phyloP scores from a whole-genome alignment of 495 filamentous ascomycete genomes.

The Astrothelium subdiscretum region DNA sequence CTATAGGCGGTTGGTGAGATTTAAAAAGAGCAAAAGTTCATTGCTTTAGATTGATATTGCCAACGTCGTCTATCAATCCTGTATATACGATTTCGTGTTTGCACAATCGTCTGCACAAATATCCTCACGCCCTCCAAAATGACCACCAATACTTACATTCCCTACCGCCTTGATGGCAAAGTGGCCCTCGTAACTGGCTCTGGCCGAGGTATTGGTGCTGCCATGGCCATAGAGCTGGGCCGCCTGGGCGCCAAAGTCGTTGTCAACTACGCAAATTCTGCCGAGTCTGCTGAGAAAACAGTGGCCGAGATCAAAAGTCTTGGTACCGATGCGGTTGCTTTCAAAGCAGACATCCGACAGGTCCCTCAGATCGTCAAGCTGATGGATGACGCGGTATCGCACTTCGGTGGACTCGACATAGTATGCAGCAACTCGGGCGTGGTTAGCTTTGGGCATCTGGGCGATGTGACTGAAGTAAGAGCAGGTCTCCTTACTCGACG shows the following conservation, averaged over 20 bases:
- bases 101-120: not conserved
- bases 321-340: conserved; percentile 10
- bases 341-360: conserved; percentile 14
- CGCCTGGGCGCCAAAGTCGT: conserved; percentile 22
- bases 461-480: conserved; percentile 4
- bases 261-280: conserved; percentile 29
- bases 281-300: conserved; percentile 10
- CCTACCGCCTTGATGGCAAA: conserved; percentile 19
- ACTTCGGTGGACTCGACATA: conserved; percentile 28
- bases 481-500: not conserved
- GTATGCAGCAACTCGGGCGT: conserved; percentile 14
- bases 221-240: conserved; percentile 36
- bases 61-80: not conserved
- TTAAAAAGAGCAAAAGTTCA: not conserved
- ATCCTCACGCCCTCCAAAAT: not conserved
- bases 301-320: conserved; percentile 20
- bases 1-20: not conserved
- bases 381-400: conserved; percentile 7
- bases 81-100: not conserved
- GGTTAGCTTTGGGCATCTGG: conserved; percentile 9
- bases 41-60: not conserved
- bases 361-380: conserved; percentile 6
- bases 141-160: not conserved
- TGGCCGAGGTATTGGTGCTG: conserved; percentile 40
- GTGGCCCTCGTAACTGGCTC: conserved; percentile 42